These are phyloP conservation scores for Pholiota molesta DNA, from an alignment of 768 basidiomycete species.

Conservation along the genomic window DNA sequence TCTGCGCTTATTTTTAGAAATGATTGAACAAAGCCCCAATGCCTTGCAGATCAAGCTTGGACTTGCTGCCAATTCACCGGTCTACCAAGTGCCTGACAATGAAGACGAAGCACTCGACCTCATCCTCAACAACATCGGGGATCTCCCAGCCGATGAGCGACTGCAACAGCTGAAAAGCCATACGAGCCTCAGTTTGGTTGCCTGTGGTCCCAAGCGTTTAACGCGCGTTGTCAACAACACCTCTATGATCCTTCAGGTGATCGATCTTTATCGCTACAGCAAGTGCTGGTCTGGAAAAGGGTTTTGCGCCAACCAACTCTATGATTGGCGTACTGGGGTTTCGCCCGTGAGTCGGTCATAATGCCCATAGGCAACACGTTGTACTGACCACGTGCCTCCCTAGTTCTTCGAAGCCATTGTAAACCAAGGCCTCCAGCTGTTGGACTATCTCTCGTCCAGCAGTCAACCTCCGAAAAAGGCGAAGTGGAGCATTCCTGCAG, in stretches of 20 bases:
- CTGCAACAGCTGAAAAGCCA: background rate
- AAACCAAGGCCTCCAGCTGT: background rate
- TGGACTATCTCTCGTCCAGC: no score
- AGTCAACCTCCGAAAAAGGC: no score
- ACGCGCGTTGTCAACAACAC: background rate
- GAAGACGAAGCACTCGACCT: background rate
- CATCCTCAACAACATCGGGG: background rate
- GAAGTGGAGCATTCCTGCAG: no score
- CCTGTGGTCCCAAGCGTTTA: conserved; percentile 1
- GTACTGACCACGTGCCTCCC: background rate
- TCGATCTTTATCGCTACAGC: conserved; percentile 1
- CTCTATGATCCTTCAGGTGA: background rate
- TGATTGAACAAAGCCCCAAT: background rate
- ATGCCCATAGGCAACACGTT: background rate
- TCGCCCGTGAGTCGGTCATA: background rate
- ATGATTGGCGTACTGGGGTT: background rate
- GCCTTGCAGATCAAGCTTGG: background rate
- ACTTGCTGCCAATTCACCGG: background rate
- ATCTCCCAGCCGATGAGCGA: background rate
- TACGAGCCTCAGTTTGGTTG: background rate
- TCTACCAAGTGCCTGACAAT: conserved; percentile 3
- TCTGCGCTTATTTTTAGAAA: background rate
- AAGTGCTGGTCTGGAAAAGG: background rate
- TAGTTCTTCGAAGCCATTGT: conserved; percentile 1
- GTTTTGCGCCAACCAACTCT: background rate